These are phyloP conservation scores for Fereydounia khargensis DNA, from an alignment of 1,284 basidiomycete species.

Conservation along the genomic window DNA sequence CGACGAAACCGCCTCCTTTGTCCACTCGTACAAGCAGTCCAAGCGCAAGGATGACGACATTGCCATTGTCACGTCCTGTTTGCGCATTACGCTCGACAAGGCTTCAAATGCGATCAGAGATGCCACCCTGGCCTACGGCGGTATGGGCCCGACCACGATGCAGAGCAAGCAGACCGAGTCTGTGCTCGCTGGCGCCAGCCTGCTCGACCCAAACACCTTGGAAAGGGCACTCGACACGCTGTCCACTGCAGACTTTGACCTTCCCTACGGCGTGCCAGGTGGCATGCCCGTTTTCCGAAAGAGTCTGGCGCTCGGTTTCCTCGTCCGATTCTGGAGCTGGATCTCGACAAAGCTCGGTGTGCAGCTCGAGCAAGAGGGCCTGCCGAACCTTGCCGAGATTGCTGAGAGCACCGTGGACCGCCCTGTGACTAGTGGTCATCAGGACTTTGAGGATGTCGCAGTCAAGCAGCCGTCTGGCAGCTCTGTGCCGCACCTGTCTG, in stretches of 20 bases:
- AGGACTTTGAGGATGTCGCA: constrained; percentile 41
- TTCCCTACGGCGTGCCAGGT: constrained; percentile 56
- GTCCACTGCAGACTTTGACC: constrained; percentile 47
- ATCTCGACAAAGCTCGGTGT: constrained; percentile 23
- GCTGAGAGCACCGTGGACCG: constrained; percentile 26
- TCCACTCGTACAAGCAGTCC: constrained; percentile 58
- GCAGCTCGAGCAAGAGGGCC: constrained; percentile 2
- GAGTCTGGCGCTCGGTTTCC: constrained; percentile 56
- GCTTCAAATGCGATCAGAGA: constrained; percentile 20
- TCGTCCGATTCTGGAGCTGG: constrained; percentile 55
- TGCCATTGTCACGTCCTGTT: constrained; percentile 57
- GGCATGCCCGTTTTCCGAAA: constrained; percentile 58
- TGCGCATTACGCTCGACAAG: constrained; percentile 26
- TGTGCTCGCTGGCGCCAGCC: constrained; percentile 25
- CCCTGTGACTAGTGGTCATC: constrained; percentile 28
- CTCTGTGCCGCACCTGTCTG: constrained; percentile 53
- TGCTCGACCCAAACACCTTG: constrained; percentile 10
- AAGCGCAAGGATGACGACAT: constrained; percentile 59
- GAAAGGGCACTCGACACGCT: constrained; percentile 21
- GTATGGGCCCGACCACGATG: constrained; percentile 55
- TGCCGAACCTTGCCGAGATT: constrained; percentile 32
- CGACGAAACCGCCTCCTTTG: constrained; percentile 30
- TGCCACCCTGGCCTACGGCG: constrained; percentile 54
- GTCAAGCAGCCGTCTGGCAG: constrained; percentile 42
- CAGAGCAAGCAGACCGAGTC: constrained; percentile 35